phyloP scores from a whole-genome alignment of 1,284 basidiomycete genomes.

The Trametes sp. region DNA sequence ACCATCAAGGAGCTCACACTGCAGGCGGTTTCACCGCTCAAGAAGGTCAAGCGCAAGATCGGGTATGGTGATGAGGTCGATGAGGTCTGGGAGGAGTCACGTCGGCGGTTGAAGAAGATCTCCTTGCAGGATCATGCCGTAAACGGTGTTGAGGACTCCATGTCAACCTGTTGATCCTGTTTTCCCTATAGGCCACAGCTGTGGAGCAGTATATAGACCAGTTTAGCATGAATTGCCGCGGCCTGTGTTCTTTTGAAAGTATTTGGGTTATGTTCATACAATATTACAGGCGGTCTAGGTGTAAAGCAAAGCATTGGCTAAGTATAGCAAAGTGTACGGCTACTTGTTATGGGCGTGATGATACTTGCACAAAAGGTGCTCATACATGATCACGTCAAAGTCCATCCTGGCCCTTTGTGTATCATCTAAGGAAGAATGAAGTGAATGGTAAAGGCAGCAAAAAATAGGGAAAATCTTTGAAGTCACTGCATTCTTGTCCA shows the following conservation, averaged over 20 bases:
- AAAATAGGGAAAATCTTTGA: too few relatives aligned
- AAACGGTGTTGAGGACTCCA: background rate
- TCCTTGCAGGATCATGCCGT: background rate
- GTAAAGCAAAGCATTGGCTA: too few relatives aligned
- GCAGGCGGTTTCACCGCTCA: background rate
- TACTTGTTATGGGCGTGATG: background rate
- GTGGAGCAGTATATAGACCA: too few relatives aligned
- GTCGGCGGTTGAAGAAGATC: background rate
- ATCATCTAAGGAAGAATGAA: background rate
- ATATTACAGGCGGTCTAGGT: background rate
- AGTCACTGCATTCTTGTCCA: too few relatives aligned
- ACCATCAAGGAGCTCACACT: background rate
- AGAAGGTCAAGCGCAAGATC: constrained; percentile 2
- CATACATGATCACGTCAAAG: background rate
- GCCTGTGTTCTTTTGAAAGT: too few relatives aligned
- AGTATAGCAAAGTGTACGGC: too few relatives aligned
- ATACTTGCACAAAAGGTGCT: background rate
- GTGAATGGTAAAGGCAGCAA: background rate
- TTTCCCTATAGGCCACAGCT: too few relatives aligned
- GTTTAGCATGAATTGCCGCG: too few relatives aligned
- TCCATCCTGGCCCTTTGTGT: background rate
- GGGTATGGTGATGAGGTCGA: background rate
- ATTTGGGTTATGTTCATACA: background rate
- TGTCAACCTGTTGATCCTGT: background rate
- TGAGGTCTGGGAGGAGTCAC: background rate